A percentile compares a stretch with the other conserved stretches of the same genome.
These are phyloP conservation scores for Artemisia argyi DNA, from an alignment of 129 eudicot genomes.

Conservation along the genomic window DNA sequence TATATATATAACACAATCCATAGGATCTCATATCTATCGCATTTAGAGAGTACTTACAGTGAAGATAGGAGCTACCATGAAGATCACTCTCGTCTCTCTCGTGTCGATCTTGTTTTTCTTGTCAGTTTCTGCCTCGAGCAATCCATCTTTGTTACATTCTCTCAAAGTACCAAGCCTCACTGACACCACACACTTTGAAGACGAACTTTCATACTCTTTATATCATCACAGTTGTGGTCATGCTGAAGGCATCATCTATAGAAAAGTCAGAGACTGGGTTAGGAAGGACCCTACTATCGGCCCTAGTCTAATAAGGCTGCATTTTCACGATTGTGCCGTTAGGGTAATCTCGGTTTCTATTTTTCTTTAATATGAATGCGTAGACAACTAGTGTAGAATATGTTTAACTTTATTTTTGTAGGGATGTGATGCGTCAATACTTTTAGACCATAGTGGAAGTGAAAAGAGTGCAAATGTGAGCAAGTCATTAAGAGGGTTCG, in stretches of 20 bases:
- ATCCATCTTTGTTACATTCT: constrained; percentile 8
- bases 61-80: constrained; percentile 24
- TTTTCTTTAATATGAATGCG: background rate
- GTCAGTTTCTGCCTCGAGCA: constrained; percentile 24
- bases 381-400: background rate
- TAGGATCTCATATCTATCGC: background rate
- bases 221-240: constrained; percentile 50
- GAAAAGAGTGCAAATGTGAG: constrained; percentile 63
- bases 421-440: constrained; percentile 88
- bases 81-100: background rate
- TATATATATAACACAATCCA: constrained; percentile 14
- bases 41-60: background rate
- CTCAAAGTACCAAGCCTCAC: constrained; percentile 31
- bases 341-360: constrained; percentile 41
- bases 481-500: constrained; percentile 74
- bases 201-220: constrained; percentile 37
- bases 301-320: constrained; percentile 70
- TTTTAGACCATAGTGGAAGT: constrained; percentile 63
- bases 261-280: constrained; percentile 54
- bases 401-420: constrained; percentile 13
- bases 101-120: constrained; percentile 8
- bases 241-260: constrained; percentile 53
- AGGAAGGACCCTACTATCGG: constrained; percentile 63
- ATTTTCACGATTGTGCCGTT: constrained; percentile 76
- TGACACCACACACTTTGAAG: constrained; percentile 25